Conservation (phyloP, 768 basidiomycete species). For the Leucocoprinus birnbaumii region DNA sequence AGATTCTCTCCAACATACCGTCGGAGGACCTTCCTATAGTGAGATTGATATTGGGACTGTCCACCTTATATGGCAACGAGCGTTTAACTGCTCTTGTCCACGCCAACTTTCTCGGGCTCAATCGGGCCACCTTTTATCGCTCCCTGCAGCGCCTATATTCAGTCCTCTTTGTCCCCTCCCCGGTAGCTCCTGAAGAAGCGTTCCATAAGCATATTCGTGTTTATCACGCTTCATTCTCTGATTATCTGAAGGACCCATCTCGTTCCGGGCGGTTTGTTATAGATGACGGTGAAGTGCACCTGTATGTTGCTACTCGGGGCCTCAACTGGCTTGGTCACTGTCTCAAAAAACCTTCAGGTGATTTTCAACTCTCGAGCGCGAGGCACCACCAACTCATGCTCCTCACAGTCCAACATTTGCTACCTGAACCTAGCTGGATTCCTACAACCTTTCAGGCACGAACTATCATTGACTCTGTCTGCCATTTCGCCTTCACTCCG, state of each 20-base stretch:
- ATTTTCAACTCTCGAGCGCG: too few species aligned
- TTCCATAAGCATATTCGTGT: not conserved
- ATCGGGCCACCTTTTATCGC: not conserved
- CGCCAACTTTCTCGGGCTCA: not conserved
- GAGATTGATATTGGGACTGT: not conserved
- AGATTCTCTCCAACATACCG: not conserved
- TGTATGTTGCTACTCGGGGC: constrained; percentile 1
- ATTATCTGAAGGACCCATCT: not conserved
- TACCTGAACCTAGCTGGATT: too few species aligned
- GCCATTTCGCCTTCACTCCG: too few species aligned
- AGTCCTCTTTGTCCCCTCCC: not conserved
- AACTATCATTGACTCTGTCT: too few species aligned
- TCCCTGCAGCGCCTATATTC: not conserved
- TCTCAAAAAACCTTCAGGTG: too few species aligned
- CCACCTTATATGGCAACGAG: not conserved
- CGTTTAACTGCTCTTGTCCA: not conserved
- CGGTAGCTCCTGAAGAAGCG: not conserved
- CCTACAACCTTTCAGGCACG: too few species aligned
- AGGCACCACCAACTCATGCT: too few species aligned
- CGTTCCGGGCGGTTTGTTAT: not conserved
- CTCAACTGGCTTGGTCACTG: not conserved
- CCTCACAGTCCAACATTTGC: too few species aligned
- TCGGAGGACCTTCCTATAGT: not conserved
- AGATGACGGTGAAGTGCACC: not conserved
- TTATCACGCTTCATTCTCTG: not conserved